Evolutionary conservation across 2,329 filamentous ascomycete genomes (phyloP).

Genomic region (Diplodia corticola): DNA sequence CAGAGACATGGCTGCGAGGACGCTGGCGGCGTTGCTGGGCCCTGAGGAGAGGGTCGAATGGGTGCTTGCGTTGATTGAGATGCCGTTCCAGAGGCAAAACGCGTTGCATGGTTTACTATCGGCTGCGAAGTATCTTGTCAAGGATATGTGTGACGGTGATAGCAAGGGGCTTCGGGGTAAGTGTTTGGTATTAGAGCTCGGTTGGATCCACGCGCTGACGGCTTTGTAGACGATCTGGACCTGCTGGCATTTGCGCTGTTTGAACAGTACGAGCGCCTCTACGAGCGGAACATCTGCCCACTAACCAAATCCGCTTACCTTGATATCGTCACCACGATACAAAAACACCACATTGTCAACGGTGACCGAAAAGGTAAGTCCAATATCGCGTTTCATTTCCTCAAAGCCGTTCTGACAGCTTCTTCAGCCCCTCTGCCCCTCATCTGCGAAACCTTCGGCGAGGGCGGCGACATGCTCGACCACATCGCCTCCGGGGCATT

Average conservation of each 20-base stretch:
- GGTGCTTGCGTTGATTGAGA: conserved; percentile 29
- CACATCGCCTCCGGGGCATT: neutral
- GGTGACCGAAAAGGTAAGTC: neutral
- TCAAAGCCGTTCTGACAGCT: neutral
- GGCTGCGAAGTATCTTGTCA: conserved; percentile 35
- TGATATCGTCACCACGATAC: conserved; percentile 32
- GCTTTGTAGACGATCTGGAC: conserved; percentile 25
- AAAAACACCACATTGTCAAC: neutral
- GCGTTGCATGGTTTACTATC: conserved; percentile 36
- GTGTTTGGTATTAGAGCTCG: neutral
- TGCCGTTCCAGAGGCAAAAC: conserved; percentile 28
- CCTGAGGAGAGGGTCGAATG: conserved; percentile 30
- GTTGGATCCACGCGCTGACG: neutral
- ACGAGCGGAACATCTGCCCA: conserved; percentile 31
- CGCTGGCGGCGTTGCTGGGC: conserved; percentile 50
- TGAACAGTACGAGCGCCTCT: conserved; percentile 27
- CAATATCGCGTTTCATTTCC: no score
- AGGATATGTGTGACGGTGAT: conserved; percentile 21
- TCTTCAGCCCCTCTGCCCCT: neutral
- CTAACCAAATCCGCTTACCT: conserved; percentile 40
- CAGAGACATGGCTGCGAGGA: conserved; percentile 75
- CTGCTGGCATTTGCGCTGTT: conserved; percentile 29
- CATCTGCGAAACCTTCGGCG: neutral
- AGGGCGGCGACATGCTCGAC: neutral
- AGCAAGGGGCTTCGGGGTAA: neutral